These are phyloP conservation scores for Fusarium ambrosium DNA, from an alignment of 2,329 filamentous ascomycete species.

Conservation along the genomic window DNA sequence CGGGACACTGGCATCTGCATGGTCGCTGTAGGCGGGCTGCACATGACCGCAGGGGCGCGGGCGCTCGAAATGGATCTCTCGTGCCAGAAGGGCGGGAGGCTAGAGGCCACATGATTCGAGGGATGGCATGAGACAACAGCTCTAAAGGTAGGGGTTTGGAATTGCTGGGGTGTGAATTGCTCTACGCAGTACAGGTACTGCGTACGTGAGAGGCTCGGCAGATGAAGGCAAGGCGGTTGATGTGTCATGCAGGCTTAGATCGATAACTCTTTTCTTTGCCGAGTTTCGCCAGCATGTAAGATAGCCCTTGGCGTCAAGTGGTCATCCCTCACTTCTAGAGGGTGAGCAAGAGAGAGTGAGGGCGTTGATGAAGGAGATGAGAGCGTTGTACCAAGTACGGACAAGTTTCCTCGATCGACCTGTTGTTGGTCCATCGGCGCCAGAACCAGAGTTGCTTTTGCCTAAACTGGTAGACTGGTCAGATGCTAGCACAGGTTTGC, in stretches of 20 bases:
- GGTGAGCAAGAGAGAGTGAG: background rate
- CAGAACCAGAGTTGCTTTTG: conserved; percentile 1
- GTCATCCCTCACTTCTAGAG: background rate
- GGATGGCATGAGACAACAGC: conserved; percentile 13
- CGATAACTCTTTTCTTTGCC: background rate
- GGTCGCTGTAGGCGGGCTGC: conserved; percentile 9
- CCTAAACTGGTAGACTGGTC: background rate
- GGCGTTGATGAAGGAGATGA: background rate
- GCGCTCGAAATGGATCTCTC: background rate
- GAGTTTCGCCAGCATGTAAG: background rate
- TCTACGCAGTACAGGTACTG: background rate
- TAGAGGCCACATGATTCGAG: background rate
- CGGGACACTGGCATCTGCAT: conserved; percentile 20
- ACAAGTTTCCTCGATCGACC: background rate
- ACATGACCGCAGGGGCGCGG: conserved; percentile 23
- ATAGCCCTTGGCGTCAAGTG: background rate
- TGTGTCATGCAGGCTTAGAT: conserved; percentile 9
- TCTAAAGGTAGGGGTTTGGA: background rate
- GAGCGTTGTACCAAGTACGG: background rate
- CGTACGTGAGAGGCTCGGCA: conserved; percentile 3
- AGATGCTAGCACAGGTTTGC: conserved; percentile 4
- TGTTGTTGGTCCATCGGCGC: conserved; percentile 5
- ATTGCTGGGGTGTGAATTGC: background rate
- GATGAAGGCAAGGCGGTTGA: background rate
- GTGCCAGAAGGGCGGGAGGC: conserved; percentile 24